phyloP scores from a whole-genome alignment of 805 yeast genomes.

The Saccharomyces eubayanus region DNA sequence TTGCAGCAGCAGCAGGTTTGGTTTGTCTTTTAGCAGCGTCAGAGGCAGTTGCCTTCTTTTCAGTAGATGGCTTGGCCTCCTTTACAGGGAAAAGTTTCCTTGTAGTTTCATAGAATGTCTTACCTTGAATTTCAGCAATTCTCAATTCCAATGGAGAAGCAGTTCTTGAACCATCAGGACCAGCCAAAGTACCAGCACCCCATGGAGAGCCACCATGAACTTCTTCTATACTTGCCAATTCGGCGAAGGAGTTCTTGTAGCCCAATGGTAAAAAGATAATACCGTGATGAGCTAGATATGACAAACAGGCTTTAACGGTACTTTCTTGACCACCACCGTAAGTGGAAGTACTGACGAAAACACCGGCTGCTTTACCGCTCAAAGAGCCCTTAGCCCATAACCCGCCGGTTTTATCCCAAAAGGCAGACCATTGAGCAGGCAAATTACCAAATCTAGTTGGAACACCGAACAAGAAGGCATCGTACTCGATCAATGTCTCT shows the following conservation, averaged over 20 bases:
- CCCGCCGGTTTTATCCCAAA: conserved; percentile 76
- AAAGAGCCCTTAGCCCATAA: conserved; percentile 68
- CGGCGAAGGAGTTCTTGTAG: conserved; percentile 49
- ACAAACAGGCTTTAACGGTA: conserved; percentile 54
- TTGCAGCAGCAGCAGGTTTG: conserved; percentile 7
- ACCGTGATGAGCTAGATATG: conserved; percentile 69
- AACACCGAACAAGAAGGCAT: conserved; percentile 68
- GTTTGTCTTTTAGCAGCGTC: conserved; percentile 10
- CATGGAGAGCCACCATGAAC: conserved; percentile 80
- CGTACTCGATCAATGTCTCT: conserved; percentile 52
- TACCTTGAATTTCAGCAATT: conserved; percentile 64
- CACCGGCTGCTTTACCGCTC: conserved; percentile 68
- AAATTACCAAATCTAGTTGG: conserved; percentile 74
- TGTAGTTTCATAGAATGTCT: conserved; percentile 46
- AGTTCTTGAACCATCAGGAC: conserved; percentile 65
- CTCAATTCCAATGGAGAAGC: conserved; percentile 58
- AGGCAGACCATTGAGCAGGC: conserved; percentile 70
- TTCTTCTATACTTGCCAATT: conserved; percentile 51
- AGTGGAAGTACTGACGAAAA: conserved; percentile 63
- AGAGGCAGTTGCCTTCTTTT: conserved; percentile 5
- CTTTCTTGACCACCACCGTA: conserved; percentile 77
- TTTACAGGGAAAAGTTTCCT: conserved; percentile 22
- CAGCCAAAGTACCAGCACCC: conserved; percentile 83
- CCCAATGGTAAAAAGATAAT: conserved; percentile 73
- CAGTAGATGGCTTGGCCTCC: conserved; percentile 2